Conservation (phyloP, 306 rosid species). For the Cyamopsis tetragonoloba region DNA sequence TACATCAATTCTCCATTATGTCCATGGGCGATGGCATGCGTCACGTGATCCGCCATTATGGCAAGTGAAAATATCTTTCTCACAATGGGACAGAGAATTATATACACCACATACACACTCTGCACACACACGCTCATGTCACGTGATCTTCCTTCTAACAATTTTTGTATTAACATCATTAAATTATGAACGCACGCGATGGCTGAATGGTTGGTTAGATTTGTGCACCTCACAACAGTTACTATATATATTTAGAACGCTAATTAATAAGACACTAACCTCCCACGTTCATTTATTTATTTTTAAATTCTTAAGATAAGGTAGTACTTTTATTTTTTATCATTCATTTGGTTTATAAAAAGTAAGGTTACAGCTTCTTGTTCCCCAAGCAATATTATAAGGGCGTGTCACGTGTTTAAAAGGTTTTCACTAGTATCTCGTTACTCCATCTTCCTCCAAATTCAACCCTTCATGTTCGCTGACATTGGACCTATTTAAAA, state of each 20-base stretch:
- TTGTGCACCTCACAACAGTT: not conserved
- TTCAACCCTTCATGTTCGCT: no score
- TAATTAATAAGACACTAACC: not conserved
- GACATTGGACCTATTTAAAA: no score
- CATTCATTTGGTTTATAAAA: no score
- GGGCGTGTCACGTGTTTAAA: no score
- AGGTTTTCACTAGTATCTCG: no score
- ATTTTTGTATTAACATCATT: not conserved
- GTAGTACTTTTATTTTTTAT: no score
- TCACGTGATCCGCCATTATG: conserved; percentile 32
- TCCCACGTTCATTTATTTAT: not conserved
- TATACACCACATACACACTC: not conserved
- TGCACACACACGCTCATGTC: conserved; percentile 26
- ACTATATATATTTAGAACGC: not conserved
- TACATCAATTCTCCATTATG: not conserved
- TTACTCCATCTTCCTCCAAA: no score
- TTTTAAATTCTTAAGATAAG: no score
- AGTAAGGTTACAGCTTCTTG: no score
- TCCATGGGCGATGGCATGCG: not conserved
- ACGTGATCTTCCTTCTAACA: conserved; percentile 29
- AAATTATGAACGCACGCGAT: not conserved
- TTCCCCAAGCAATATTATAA: no score
- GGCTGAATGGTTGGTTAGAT: not conserved
- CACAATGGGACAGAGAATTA: not conserved
- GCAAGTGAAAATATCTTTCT: conserved; percentile 4